Percentiles rank a stretch among this genome's conserved stretches.
Conservation (phyloP, 2,329 filamentous ascomycete genomes). For the Hypoxylon sp. region DNA sequence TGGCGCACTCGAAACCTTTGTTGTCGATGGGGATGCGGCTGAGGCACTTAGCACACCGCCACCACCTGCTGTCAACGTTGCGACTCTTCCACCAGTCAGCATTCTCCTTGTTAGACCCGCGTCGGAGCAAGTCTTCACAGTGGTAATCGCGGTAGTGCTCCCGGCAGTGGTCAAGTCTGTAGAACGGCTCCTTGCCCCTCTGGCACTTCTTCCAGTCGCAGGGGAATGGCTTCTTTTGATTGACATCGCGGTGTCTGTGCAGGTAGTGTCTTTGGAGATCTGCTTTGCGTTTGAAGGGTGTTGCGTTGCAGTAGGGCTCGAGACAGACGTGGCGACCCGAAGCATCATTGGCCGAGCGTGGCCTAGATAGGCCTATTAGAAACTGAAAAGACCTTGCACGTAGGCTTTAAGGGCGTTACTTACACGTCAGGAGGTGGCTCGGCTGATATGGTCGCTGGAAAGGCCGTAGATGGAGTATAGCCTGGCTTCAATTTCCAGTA, state of each 20-base stretch:
- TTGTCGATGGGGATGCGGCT: conserved; percentile 60
- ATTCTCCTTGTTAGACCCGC: conserved; percentile 49
- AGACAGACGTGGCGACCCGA: conserved; percentile 45
- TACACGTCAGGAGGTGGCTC: conserved; percentile 31
- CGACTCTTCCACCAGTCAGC: conserved; percentile 60
- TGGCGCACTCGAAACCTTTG: conserved; percentile 62
- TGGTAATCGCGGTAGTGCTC: conserved; percentile 71
- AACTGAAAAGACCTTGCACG: background rate
- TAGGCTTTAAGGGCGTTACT: conserved; percentile 9
- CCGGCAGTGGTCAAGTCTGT: conserved; percentile 69
- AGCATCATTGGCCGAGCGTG: conserved; percentile 31
- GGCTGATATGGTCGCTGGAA: conserved; percentile 31
- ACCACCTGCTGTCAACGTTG: conserved; percentile 62
- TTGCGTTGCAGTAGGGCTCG: conserved; percentile 57
- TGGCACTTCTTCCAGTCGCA: conserved; percentile 69
- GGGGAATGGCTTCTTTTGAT: conserved; percentile 60
- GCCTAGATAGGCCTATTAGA: conserved; percentile 32
- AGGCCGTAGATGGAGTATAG: conserved; percentile 23
- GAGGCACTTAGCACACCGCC: conserved; percentile 70
- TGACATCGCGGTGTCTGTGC: conserved; percentile 63
- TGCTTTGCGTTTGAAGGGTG: conserved; percentile 66
- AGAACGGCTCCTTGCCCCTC: conserved; percentile 64
- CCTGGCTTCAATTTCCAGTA: conserved; percentile 46
- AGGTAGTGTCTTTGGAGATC: conserved; percentile 69
- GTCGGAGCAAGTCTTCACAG: conserved; percentile 62